A percentile compares a stretch with the other conserved stretches of the same genome.
These are phyloP conservation scores for Aspergillus sp. DNA, from an alignment of 2,329 filamentous ascomycete genomes.

Conservation along the genomic window DNA sequence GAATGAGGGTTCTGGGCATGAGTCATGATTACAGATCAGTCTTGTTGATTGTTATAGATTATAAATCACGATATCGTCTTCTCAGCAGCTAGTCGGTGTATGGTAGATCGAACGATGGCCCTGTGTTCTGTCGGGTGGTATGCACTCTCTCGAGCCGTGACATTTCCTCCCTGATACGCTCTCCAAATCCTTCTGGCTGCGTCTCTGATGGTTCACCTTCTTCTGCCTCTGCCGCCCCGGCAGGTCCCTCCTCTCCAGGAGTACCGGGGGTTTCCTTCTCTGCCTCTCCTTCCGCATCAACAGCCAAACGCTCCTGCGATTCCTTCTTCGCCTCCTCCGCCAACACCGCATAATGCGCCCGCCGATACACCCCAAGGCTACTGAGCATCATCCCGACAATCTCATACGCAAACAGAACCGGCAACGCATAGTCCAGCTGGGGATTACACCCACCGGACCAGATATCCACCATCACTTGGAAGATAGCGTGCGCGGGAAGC, in stretches of 20 bases:
- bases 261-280: not conserved
- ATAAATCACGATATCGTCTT: too few relatives aligned
- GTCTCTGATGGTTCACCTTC: not conserved
- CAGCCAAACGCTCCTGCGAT: slow-evolving; percentile 4
- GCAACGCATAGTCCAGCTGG: slow-evolving; percentile 43
- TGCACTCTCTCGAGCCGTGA: not conserved
- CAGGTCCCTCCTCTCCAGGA: not conserved
- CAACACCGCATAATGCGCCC: slow-evolving; percentile 12
- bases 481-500: slow-evolving; percentile 43
- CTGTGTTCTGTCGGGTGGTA: not conserved
- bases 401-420: slow-evolving; percentile 30
- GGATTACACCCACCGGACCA: slow-evolving; percentile 48
- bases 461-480: slow-evolving; percentile 43
- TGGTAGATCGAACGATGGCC: slow-evolving; percentile 8
- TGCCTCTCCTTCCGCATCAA: not conserved
- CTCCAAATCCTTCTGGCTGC: not conserved
- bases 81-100: not conserved
- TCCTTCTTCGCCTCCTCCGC: slow-evolving; percentile 6
- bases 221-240: not conserved
- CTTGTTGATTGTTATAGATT: not conserved
- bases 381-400: not conserved
- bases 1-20: too few relatives aligned
- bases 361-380: slow-evolving; percentile 12
- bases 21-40: not conserved
- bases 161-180: slow-evolving; percentile 3